Evolutionary conservation across 495 filamentous ascomycete genomes (phyloP).

Genomic region (Pseudotulostoma volvatum): DNA sequence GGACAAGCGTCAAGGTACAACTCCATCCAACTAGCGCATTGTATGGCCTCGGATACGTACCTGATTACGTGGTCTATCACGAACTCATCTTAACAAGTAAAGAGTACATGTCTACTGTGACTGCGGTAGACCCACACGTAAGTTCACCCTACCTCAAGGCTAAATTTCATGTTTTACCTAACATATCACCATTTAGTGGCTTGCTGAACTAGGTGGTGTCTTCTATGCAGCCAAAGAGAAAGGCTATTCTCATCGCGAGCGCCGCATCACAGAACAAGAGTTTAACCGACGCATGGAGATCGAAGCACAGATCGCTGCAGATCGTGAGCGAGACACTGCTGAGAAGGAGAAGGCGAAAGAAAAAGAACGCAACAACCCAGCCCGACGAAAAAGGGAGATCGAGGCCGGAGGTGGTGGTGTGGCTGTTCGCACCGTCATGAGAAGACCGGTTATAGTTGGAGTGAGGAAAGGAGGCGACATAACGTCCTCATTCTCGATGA

Average conservation of each 20-base stretch:
- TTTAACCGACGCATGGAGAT: constrained; percentile 94
- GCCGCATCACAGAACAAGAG: constrained; percentile 79
- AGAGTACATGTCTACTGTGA: constrained; percentile 98
- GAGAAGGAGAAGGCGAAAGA: constrained; percentile 48
- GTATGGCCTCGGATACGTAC: constrained; percentile 82
- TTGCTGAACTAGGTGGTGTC: constrained; percentile 94
- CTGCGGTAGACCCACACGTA: constrained; percentile 81
- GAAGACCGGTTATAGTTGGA: constrained; percentile 21
- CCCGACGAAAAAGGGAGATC: constrained; percentile 21
- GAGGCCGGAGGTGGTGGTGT: constrained; percentile 18
- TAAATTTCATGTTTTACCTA: no score
- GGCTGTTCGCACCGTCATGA: constrained; percentile 17
- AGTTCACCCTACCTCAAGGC: constrained; percentile 14
- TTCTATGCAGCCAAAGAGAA: constrained; percentile 99
- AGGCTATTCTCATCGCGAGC: constrained; percentile 79
- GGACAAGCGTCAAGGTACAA: constrained; percentile 85
- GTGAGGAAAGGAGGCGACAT: constrained; percentile 27
- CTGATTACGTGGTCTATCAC: constrained; percentile 96
- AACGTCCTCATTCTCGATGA: constrained; percentile 30
- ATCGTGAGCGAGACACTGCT: constrained; percentile 46
- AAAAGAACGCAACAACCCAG: constrained; percentile 20
- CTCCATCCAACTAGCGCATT: constrained; percentile 87
- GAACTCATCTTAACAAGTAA: constrained; percentile 93
- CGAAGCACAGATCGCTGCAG: constrained; percentile 80
- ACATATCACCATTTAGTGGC: constrained; percentile 44